These are phyloP conservation scores for Amylocarpus encephaloides DNA, from an alignment of 2,329 filamentous ascomycete genomes.

Conservation along the genomic window DNA sequence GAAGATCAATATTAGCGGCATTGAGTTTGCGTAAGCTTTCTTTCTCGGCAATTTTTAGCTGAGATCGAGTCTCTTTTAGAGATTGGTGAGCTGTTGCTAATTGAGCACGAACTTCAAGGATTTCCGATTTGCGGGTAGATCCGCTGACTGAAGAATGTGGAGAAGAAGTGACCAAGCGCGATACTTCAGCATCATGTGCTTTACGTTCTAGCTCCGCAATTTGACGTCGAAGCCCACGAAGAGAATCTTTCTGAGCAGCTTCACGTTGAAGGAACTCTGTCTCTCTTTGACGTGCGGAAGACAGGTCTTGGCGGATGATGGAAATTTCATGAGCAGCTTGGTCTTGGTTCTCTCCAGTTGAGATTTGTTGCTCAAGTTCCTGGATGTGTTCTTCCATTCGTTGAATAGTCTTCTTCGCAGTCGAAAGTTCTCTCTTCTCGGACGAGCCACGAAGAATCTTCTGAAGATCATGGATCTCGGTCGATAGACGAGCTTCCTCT, in stretches of 20 bases:
- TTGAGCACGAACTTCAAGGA: conserved; percentile 53
- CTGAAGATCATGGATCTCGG: conserved; percentile 49
- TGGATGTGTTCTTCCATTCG: conserved; percentile 54
- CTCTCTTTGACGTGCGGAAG: conserved; percentile 58
- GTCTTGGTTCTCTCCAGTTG: conserved; percentile 34
- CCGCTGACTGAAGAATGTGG: conserved; percentile 43
- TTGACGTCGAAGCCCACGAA: conserved; percentile 58
- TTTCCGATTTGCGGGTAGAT: conserved; percentile 50
- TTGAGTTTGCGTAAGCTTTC: conserved; percentile 34
- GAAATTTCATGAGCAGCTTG: conserved; percentile 49
- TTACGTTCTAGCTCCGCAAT: conserved; percentile 62
- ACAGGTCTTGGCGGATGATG: conserved; percentile 55
- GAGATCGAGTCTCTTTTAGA: conserved; percentile 47
- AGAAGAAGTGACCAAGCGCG: conserved; percentile 40
- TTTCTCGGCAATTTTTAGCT: conserved; percentile 44
- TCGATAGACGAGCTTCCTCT: conserved; percentile 58
- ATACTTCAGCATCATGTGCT: conserved; percentile 57
- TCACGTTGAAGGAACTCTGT: conserved; percentile 61
- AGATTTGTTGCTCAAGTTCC: conserved; percentile 38
- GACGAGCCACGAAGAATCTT: conserved; percentile 31
- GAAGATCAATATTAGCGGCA: conserved; percentile 44
- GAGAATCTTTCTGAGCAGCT: conserved; percentile 52
- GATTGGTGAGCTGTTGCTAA: conserved; percentile 54
- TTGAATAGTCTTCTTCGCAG: conserved; percentile 54
- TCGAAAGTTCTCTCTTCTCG: conserved; percentile 39